Conservation (phyloP, 345 rosid genomes). For the Erysimum cheiranthoides region DNA sequence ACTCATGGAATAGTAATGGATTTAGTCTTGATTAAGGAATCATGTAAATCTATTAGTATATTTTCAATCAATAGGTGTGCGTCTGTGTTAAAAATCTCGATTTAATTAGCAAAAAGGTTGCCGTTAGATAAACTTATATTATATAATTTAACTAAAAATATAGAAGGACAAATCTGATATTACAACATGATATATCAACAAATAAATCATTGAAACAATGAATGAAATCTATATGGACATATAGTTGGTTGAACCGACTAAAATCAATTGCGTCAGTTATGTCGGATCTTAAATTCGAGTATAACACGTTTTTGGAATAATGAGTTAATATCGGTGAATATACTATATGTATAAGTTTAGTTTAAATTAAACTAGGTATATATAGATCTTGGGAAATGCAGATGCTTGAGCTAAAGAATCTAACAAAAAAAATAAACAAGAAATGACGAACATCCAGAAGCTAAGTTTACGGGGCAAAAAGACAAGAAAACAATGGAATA, state of each 20-base stretch:
- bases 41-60: no score
- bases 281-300: slow-evolving; percentile 10
- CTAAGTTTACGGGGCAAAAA: slow-evolving; percentile 1
- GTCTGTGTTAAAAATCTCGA: no score
- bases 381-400: slow-evolving; percentile 8
- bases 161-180: background rate
- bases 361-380: background rate
- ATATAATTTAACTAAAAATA: background rate
- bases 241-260: slow-evolving; percentile 26
- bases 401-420: slow-evolving; percentile 3
- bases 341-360: background rate
- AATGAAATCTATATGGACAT: slow-evolving; percentile 18
- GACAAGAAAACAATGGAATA: slow-evolving; percentile 20
- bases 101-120: no score
- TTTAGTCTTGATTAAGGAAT: no score
- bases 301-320: background rate
- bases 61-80: no score
- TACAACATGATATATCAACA: slow-evolving; percentile 1
- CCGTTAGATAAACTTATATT: background rate
- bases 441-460: slow-evolving; percentile 1
- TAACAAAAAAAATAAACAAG: background rate
- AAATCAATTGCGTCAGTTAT: slow-evolving; percentile 25
- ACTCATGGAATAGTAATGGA: background rate
- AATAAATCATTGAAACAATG: slow-evolving; percentile 17
- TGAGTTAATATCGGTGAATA: slow-evolving; percentile 7